Percentiles rank a stretch among this genome's conserved stretches.
Conservation (phyloP, 2,329 filamentous ascomycete genomes). For the Chaetomiaceae sp. region DNA sequence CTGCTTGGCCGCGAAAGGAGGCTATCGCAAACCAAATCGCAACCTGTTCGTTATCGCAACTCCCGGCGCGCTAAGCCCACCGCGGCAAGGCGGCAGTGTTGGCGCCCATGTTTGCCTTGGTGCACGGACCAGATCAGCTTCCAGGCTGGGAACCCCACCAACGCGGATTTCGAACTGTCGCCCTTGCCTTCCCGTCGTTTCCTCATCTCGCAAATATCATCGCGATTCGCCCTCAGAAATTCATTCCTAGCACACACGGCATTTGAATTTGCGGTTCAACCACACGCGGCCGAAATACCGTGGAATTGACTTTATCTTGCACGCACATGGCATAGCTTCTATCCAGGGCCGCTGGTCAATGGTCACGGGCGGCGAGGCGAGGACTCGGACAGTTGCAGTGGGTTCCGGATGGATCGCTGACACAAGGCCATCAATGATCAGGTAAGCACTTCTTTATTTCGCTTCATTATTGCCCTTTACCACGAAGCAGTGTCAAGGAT, state of each 20-base stretch:
- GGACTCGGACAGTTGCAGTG: constrained; percentile 1
- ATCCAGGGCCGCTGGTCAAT: not conserved
- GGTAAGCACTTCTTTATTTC: constrained; percentile 16
- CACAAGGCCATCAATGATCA: not conserved
- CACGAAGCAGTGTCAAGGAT: constrained; percentile 37
- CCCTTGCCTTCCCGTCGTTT: too few species aligned
- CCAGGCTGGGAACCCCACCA: not conserved
- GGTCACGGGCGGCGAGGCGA: not conserved
- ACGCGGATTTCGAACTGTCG: not conserved
- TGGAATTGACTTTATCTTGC: not conserved
- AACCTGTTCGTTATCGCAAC: constrained; percentile 19
- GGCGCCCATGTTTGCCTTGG: not conserved
- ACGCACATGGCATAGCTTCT: not conserved
- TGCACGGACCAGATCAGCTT: constrained; percentile 4
- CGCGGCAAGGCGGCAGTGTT: constrained; percentile 5
- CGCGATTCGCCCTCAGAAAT: too few species aligned
- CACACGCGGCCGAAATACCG: too few species aligned
- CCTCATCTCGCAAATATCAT: too few species aligned
- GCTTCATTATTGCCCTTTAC: constrained; percentile 2
- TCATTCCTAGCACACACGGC: too few species aligned
- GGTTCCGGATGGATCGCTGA: not conserved
- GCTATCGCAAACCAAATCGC: constrained; percentile 22
- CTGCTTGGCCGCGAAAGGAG: constrained; percentile 1
- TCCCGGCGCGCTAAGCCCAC: constrained; percentile 12
- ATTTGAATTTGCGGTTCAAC: too few species aligned